A percentile compares a stretch with the other conserved stretches of the same genome.
Conservation (phyloP, 2,329 filamentous ascomycete genomes). For the Talaromyces sp. region DNA sequence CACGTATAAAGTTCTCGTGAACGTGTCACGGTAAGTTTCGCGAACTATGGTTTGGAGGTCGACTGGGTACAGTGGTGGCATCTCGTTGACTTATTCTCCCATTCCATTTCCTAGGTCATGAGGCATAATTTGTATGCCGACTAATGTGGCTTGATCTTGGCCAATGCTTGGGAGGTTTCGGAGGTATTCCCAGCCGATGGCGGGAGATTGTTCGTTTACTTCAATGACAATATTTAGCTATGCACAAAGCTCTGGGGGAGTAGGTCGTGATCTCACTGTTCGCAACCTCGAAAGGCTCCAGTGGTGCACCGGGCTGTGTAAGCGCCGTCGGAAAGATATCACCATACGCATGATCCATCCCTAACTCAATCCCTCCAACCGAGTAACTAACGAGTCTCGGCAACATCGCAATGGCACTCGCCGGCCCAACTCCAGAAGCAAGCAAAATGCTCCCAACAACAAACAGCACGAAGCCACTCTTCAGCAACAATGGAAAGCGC, state of each 20-base stretch:
- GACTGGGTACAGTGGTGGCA: slow-evolving; percentile 5
- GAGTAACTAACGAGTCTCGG: slow-evolving; percentile 16
- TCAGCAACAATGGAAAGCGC: not conserved
- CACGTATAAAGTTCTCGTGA: not conserved
- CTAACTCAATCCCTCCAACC: slow-evolving; percentile 2
- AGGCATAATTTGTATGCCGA: not conserved
- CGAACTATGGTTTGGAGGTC: not conserved
- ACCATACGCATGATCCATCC: slow-evolving; percentile 3
- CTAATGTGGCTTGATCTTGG: not conserved
- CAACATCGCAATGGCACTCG: slow-evolving; percentile 21
- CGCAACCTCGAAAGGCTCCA: not conserved
- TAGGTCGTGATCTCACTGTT: not conserved
- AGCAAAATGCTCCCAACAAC: slow-evolving; percentile 19
- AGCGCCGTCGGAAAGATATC: slow-evolving; percentile 1
- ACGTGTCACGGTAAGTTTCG: not conserved
- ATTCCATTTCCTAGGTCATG: not conserved
- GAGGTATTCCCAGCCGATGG: slow-evolving; percentile 12
- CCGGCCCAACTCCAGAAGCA: slow-evolving; percentile 16
- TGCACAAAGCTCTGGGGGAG: not conserved
- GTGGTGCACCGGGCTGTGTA: not conserved
- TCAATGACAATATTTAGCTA: not conserved
- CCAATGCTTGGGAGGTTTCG: slow-evolving; percentile 7
- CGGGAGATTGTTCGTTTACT: slow-evolving; percentile 2
- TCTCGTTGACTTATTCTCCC: not conserved
- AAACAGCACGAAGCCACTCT: slow-evolving; percentile 16